Conservation (phyloP, 2,329 filamentous ascomycete species). For the Clonostachys rhizophaga region DNA sequence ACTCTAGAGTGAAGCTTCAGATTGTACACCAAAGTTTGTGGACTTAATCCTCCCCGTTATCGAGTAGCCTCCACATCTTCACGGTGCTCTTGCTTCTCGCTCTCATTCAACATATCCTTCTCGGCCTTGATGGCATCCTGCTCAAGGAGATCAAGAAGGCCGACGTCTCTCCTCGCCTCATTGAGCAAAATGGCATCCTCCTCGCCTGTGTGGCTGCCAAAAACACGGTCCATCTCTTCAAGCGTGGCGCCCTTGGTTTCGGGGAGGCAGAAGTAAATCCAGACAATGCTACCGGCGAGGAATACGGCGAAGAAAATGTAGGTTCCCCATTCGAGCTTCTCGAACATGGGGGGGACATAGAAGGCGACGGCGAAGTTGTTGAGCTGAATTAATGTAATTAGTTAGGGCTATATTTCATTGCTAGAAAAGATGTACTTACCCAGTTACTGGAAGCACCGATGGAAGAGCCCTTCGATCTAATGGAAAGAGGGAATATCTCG, state of each 20-base stretch:
- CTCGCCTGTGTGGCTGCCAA: conserved; percentile 28
- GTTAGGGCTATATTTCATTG: conserved; percentile 25
- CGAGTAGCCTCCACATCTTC: too few relatives aligned
- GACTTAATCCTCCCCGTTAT: too few relatives aligned
- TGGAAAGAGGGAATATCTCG: conserved; percentile 58
- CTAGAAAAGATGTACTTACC: conserved; percentile 10
- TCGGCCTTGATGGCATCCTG: too few relatives aligned
- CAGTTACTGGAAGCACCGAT: conserved; percentile 49
- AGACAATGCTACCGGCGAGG: conserved; percentile 39
- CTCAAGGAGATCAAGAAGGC: conserved; percentile 4
- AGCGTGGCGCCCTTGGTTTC: conserved; percentile 50
- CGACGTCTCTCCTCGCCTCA: conserved; percentile 14
- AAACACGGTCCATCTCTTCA: conserved; percentile 49
- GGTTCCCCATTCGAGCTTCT: conserved; percentile 40
- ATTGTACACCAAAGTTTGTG: too few relatives aligned
- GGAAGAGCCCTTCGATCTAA: conserved; percentile 60
- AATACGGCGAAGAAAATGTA: conserved; percentile 58
- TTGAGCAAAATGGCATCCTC: conserved; percentile 12
- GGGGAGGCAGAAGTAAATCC: conserved; percentile 44
- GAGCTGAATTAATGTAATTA: conserved; percentile 52
- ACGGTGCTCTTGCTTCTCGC: too few relatives aligned
- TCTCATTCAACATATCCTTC: too few relatives aligned
- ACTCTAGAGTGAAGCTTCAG: too few relatives aligned
- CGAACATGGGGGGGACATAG: conserved; percentile 54
- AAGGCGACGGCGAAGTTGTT: conserved; percentile 44